Percentiles rank a stretch among this genome's conserved stretches.
Conservation (phyloP, 2,329 filamentous ascomycete species). For the Epichloe coenophiala region DNA sequence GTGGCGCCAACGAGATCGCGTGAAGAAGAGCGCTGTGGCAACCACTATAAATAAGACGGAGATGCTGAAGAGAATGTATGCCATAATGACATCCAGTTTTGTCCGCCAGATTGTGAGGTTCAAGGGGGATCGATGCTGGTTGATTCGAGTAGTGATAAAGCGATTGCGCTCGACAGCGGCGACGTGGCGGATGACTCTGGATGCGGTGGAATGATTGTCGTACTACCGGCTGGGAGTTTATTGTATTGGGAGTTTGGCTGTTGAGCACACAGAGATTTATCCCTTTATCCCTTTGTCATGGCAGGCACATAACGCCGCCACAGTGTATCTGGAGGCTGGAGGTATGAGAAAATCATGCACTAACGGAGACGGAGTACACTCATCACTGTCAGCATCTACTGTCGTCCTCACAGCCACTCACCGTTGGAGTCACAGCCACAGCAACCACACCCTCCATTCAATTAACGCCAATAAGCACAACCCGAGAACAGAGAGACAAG, state of each 20-base stretch:
- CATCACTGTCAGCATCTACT: background rate
- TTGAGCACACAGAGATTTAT: background rate
- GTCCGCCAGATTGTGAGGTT: background rate
- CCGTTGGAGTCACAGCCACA: background rate
- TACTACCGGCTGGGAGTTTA: background rate
- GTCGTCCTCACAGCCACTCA: background rate
- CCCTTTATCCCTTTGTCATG: constrained; percentile 2
- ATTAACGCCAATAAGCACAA: constrained; percentile 9
- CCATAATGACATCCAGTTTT: constrained; percentile 38
- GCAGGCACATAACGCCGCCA: background rate
- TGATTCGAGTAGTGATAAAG: background rate
- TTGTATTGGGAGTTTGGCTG: background rate
- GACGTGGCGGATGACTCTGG: constrained; percentile 1
- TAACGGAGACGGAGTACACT: too few relatives aligned
- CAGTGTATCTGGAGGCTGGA: background rate
- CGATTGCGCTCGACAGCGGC: background rate
- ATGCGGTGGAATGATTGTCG: background rate
- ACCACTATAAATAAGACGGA: constrained; percentile 57
- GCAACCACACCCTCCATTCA: constrained; percentile 6
- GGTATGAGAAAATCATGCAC: background rate
- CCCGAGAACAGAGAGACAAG: constrained; percentile 1
- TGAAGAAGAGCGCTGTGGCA: constrained; percentile 68
- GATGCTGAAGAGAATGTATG: constrained; percentile 67
- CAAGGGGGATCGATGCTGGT: background rate
- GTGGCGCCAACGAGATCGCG: constrained; percentile 63